Evolutionary conservation across 2,329 filamentous ascomycete species (phyloP).

Genomic region (Trichoderma atrobrunneum): DNA sequence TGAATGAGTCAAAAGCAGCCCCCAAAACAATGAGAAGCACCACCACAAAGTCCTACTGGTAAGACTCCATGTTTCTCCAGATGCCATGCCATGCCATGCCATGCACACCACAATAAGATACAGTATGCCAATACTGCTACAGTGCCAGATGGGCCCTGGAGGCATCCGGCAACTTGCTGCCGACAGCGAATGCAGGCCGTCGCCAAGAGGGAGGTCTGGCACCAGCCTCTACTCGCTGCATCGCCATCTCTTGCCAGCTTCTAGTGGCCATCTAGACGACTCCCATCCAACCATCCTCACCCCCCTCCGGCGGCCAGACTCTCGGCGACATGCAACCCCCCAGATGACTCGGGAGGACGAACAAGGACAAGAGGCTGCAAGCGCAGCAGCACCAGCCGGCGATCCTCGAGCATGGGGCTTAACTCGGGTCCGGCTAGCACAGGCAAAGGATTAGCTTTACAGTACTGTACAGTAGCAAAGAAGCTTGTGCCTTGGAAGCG

Average conservation of each 20-base stretch:
- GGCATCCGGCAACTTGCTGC: slow-evolving; percentile 15
- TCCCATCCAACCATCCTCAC: background rate
- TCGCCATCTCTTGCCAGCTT: background rate
- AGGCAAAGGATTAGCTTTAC: background rate
- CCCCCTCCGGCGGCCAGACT: slow-evolving; percentile 22
- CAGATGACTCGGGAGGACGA: background rate
- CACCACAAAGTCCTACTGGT: background rate
- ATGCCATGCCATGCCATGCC: background rate
- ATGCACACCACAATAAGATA: background rate
- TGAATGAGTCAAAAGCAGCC: background rate
- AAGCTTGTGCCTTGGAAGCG: background rate
- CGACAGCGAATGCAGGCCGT: background rate
- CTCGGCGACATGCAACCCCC: slow-evolving; percentile 25
- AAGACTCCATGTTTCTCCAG: background rate
- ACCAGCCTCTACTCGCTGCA: background rate
- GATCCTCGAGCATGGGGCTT: slow-evolving; percentile 9
- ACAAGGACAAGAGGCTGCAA: background rate
- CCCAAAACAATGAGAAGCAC: background rate
- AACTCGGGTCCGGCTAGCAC: background rate
- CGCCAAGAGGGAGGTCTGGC: background rate
- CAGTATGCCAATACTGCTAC: background rate
- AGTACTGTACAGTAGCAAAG: background rate
- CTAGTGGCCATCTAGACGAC: slow-evolving; percentile 18
- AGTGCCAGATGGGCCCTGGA: background rate
- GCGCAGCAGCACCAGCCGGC: background rate